A percentile compares a stretch with the other conserved stretches of the same genome.
Conservation (phyloP, 148 eudicot genomes). For the Salicornia ramosissima region DNA sequence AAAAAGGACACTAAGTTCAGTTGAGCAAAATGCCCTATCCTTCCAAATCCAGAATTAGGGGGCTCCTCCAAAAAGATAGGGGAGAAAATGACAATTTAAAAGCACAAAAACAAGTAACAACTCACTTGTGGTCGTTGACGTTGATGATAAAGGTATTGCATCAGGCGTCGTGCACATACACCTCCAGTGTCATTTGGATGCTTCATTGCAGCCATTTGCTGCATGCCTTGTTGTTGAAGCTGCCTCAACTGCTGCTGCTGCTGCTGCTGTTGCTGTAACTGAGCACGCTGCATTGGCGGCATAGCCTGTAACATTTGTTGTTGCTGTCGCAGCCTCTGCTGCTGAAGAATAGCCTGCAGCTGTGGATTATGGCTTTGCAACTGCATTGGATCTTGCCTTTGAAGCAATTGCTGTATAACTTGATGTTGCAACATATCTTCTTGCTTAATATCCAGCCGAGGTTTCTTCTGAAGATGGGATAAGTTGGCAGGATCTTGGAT, state of each 20-base stretch:
- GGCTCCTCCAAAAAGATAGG: too few relatives aligned
- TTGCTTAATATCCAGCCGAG: slow-evolving; percentile 74
- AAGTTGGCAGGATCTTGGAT: slow-evolving; percentile 53
- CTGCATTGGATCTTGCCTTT: slow-evolving; percentile 74
- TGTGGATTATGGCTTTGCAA: slow-evolving; percentile 64
- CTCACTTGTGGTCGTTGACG: slow-evolving; percentile 78
- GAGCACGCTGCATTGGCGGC: slow-evolving; percentile 24
- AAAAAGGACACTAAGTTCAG: neutral
- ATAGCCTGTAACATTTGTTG: slow-evolving; percentile 42
- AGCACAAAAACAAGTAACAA: slow-evolving; percentile 10
- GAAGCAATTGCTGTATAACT: slow-evolving; percentile 61
- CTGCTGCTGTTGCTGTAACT: slow-evolving; percentile 54
- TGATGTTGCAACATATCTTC: slow-evolving; percentile 77
- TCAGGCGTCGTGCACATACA: slow-evolving; percentile 78
- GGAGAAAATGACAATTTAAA: neutral
- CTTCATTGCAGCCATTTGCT: slow-evolving; percentile 56
- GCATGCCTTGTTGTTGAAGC: slow-evolving; percentile 67
- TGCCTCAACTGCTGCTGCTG: slow-evolving; percentile 63
- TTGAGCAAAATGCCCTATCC: too few relatives aligned
- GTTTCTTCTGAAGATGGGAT: slow-evolving; percentile 79
- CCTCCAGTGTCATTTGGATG: slow-evolving; percentile 67
- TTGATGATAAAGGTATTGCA: slow-evolving; percentile 94
- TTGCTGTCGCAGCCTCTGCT: slow-evolving; percentile 75
- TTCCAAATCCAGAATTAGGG: too few relatives aligned
- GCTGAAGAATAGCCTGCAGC: slow-evolving; percentile 72